phyloP scores from a whole-genome alignment of 805 yeast species.

The Wickerhamomyces canadensis region DNA sequence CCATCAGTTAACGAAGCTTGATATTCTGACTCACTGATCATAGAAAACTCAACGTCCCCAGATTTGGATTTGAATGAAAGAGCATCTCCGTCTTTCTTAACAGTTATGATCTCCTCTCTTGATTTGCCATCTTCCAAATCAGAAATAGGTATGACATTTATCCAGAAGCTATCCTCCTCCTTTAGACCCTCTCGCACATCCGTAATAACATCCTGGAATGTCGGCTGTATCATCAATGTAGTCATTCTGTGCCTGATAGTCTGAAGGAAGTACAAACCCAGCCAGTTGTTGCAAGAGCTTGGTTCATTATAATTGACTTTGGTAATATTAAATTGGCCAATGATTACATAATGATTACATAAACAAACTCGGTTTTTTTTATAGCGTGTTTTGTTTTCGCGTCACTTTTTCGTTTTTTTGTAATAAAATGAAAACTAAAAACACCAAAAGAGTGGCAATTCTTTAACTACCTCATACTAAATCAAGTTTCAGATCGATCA shows the following conservation, averaged over 20 bases:
- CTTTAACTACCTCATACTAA: too few species aligned
- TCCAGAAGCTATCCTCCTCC: constrained; percentile 36
- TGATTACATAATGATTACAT: not conserved
- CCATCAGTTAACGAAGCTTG: constrained; percentile 7
- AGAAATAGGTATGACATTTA: constrained; percentile 24
- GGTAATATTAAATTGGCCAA: not conserved
- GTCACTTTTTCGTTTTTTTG: constrained; percentile 4
- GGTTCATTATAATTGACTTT: too few species aligned
- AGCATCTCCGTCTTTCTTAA: constrained; percentile 13
- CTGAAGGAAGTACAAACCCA: not conserved
- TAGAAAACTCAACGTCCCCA: constrained; percentile 11
- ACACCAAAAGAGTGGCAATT: constrained; percentile 7
- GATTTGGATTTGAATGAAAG: constrained; percentile 11
- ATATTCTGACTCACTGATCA: not conserved
- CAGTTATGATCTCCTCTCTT: constrained; percentile 26
- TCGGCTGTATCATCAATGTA: constrained; percentile 33
- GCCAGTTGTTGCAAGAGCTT: too few species aligned
- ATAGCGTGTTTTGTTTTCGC: constrained; percentile 1
- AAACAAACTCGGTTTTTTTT: not conserved
- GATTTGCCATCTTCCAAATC: constrained; percentile 19
- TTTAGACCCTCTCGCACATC: constrained; percentile 28
- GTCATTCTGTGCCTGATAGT: constrained; percentile 5
- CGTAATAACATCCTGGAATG: constrained; percentile 37
- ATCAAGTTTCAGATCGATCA: too few species aligned
- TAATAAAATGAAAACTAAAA: too few species aligned